Evolutionary conservation across 2,329 filamentous ascomycete genomes (phyloP).

Genomic region (Apiospora koreana): DNA sequence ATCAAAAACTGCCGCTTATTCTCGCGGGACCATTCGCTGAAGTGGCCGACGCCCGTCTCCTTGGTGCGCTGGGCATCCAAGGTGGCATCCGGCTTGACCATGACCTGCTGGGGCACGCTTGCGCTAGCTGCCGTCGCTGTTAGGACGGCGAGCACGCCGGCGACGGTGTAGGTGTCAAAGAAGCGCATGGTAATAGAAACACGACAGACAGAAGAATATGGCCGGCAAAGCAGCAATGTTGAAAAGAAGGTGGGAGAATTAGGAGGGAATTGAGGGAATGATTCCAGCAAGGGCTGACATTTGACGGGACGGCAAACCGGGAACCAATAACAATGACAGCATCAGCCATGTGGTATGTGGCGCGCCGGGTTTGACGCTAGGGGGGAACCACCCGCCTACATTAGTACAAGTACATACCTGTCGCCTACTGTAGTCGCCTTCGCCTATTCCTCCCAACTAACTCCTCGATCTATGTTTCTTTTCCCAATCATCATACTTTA

Average conservation of each 20-base stretch:
- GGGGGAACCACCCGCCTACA: too few species aligned
- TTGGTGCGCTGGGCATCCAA: neutral
- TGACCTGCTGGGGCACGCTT: constrained; percentile 9
- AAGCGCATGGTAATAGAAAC: neutral
- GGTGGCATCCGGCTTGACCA: constrained; percentile 11
- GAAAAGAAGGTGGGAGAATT: too few species aligned
- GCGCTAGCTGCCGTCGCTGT: neutral
- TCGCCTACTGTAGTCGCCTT: too few species aligned
- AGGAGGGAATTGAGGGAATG: too few species aligned
- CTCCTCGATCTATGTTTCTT: too few species aligned
- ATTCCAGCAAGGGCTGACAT: neutral
- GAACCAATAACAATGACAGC: neutral
- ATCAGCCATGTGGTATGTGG: neutral
- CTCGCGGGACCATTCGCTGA: constrained; percentile 48
- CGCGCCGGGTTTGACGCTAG: neutral
- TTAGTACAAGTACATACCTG: too few species aligned
- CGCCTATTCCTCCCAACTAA: too few species aligned
- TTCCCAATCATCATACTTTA: too few species aligned
- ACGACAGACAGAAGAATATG: too few species aligned
- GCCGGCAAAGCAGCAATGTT: neutral
- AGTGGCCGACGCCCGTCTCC: constrained; percentile 44
- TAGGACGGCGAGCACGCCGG: neutral
- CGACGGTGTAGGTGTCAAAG: neutral
- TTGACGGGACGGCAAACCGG: neutral
- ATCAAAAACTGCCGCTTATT: constrained; percentile 47